Conservation (phyloP, 495 filamentous ascomycete species). For the Neurospora sp. region DNA sequence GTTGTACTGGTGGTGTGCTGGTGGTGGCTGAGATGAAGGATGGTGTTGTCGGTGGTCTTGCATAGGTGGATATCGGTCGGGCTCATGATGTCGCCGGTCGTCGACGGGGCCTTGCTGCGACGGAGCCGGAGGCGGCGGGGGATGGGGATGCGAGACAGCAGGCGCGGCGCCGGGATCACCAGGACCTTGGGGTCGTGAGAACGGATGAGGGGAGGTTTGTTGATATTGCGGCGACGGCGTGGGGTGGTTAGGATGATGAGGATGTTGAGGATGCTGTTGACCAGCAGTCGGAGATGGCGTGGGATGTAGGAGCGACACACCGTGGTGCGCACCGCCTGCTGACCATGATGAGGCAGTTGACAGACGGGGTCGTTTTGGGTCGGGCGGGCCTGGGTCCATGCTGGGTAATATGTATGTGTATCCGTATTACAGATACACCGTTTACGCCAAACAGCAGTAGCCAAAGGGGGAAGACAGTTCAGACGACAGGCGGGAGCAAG, state of each 20-base stretch:
- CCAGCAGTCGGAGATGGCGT: conserved; percentile 27
- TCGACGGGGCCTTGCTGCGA: conserved; percentile 21
- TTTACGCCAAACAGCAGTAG: conserved; percentile 30
- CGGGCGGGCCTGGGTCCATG: conserved; percentile 41
- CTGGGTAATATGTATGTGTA: conserved; percentile 35
- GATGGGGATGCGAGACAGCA: conserved; percentile 8
- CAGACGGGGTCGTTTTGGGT: conserved; percentile 39
- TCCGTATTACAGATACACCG: conserved; percentile 21
- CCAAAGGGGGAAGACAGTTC: conserved; percentile 11
- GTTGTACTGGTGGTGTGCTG: conserved; percentile 30
- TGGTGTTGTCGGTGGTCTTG: conserved; percentile 40
- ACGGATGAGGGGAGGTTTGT: conserved; percentile 24
- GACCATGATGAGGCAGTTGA: conserved; percentile 36
- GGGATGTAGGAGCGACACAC: conserved; percentile 37
- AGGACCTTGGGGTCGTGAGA: conserved; percentile 30
- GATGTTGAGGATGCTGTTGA: conserved; percentile 13
- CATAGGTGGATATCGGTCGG: conserved; percentile 38
- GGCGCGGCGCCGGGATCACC: conserved; percentile 17
- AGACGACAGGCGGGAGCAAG: conserved; percentile 15
- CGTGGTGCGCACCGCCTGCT: conserved; percentile 28
- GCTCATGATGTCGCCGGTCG: conserved; percentile 42
- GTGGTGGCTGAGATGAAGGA: conserved; percentile 34
- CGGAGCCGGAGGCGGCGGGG: conserved; percentile 4
- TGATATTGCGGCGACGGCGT: conserved; percentile 33
- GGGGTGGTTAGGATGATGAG: conserved; percentile 29